Percentiles rank a stretch among this genome's conserved stretches.
Evolutionary conservation across 768 basidiomycete genomes (phyloP).

Genomic region (Krasilnikovozyma curviuscula): DNA sequence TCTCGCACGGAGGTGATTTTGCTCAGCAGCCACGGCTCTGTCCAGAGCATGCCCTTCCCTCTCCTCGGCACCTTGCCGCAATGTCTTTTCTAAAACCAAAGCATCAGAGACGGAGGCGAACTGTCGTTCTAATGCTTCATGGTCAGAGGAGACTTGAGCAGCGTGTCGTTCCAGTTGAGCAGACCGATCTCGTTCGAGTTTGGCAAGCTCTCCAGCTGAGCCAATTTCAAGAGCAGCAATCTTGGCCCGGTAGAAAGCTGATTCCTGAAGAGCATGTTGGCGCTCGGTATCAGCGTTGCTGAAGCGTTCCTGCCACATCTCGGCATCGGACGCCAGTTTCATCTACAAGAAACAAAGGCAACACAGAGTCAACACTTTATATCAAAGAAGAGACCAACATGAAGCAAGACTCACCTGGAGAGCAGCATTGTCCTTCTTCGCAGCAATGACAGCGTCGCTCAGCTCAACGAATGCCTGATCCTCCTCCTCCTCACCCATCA

Average conservation of each 20-base stretch:
- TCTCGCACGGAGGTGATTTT: slow-evolving; percentile 39
- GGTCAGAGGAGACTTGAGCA: slow-evolving; percentile 41
- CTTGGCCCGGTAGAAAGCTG: slow-evolving; percentile 89
- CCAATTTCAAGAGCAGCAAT: slow-evolving; percentile 63
- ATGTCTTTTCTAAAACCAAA: slow-evolving; percentile 49
- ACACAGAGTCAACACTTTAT: neutral
- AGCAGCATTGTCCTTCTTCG: slow-evolving; percentile 74
- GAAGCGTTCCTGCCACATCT: slow-evolving; percentile 35
- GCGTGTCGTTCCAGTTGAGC: slow-evolving; percentile 55
- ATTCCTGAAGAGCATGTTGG: slow-evolving; percentile 67
- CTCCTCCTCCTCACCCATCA: too few relatives aligned
- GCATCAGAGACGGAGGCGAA: slow-evolving; percentile 52
- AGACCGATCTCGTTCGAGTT: slow-evolving; percentile 59
- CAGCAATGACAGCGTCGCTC: too few relatives aligned
- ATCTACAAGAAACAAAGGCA: neutral
- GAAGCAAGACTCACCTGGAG: slow-evolving; percentile 45
- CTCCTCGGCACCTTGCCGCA: slow-evolving; percentile 60
- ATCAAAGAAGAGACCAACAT: neutral
- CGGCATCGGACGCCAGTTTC: neutral
- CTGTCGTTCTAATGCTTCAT: slow-evolving; percentile 47
- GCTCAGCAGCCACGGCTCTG: slow-evolving; percentile 56
- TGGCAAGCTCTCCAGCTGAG: slow-evolving; percentile 42
- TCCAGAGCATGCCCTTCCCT: slow-evolving; percentile 52
- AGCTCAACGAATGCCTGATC: too few relatives aligned
- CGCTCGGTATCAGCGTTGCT: slow-evolving; percentile 61